These are phyloP conservation scores for Nakazawaea wyomingensis DNA, from an alignment of 805 yeast genomes.

Conservation along the genomic window DNA sequence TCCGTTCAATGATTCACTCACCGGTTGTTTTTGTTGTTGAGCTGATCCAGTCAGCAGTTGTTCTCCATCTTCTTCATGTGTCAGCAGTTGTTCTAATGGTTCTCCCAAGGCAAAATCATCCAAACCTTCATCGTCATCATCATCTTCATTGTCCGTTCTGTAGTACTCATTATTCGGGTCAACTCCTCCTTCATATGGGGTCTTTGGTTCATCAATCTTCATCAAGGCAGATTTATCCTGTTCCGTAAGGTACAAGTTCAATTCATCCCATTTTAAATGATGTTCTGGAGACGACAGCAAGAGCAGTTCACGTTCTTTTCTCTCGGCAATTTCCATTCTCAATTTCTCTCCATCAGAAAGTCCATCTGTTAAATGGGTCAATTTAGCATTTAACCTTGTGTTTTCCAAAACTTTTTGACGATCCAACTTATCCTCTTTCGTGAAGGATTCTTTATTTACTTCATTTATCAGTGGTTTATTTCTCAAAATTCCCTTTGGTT, in stretches of 20 bases:
- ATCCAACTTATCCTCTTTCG: slow-evolving; percentile 21
- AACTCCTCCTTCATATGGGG: slow-evolving; percentile 90
- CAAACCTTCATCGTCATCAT: slow-evolving; percentile 30
- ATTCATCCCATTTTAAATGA: slow-evolving; percentile 82
- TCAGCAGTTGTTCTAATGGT: slow-evolving; percentile 34
- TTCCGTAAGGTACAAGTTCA: slow-evolving; percentile 68
- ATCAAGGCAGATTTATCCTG: slow-evolving; percentile 67
- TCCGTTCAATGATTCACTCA: slow-evolving; percentile 34
- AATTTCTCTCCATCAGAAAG: slow-evolving; percentile 39
- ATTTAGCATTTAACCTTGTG: slow-evolving; percentile 68
- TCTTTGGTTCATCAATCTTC: slow-evolving; percentile 92
- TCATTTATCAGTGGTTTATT: slow-evolving; percentile 18
- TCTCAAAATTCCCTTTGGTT: slow-evolving; percentile 28
- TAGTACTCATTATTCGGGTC: slow-evolving; percentile 80
- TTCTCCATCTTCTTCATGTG: slow-evolving; percentile 10
- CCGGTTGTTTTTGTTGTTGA: not conserved
- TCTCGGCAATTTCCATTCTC: slow-evolving; percentile 38
- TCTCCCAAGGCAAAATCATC: slow-evolving; percentile 55
- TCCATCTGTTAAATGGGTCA: slow-evolving; percentile 18
- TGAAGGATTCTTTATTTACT: slow-evolving; percentile 14
- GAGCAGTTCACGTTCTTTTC: slow-evolving; percentile 22
- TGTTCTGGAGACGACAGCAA: slow-evolving; percentile 18
- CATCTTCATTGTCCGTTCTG: slow-evolving; percentile 60
- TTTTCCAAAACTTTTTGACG: slow-evolving; percentile 74
- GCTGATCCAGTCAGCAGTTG: no score